phyloP scores from a whole-genome alignment of 441 rosid genomes.

The Jatropha multifida region DNA sequence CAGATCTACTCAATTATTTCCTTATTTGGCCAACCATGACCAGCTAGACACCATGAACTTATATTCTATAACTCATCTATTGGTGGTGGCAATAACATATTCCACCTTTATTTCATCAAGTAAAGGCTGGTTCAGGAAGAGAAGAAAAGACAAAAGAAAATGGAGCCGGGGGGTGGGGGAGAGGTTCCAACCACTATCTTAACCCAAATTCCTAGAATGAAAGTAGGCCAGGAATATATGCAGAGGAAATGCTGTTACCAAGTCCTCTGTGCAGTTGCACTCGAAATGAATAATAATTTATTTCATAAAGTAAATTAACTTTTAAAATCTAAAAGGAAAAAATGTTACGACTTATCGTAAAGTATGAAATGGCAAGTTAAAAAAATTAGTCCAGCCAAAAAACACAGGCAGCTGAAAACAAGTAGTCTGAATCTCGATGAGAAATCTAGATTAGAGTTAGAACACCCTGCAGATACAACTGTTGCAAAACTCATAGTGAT shows the following conservation, averaged over 20 bases:
- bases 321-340: background rate
- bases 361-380: background rate
- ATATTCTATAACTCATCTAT: background rate
- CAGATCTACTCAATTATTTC: background rate
- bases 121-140: background rate
- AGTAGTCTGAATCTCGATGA: background rate
- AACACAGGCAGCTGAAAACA: background rate
- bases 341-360: background rate
- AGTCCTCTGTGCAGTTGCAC: background rate
- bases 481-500: background rate
- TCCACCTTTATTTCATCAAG: background rate
- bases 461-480: background rate
- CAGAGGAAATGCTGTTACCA: background rate
- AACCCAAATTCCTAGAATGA: background rate
- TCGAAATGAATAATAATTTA: background rate
- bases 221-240: background rate
- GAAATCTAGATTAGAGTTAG: background rate
- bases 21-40: background rate
- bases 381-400: background rate
- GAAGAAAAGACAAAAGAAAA: background rate
- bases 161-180: background rate
- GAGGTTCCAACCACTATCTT: background rate
- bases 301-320: background rate
- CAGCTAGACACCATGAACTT: background rate
- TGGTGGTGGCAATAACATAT: background rate